phyloP scores from a whole-genome alignment of 2,329 filamentous ascomycete genomes.

The Fusarium mexicanum region DNA sequence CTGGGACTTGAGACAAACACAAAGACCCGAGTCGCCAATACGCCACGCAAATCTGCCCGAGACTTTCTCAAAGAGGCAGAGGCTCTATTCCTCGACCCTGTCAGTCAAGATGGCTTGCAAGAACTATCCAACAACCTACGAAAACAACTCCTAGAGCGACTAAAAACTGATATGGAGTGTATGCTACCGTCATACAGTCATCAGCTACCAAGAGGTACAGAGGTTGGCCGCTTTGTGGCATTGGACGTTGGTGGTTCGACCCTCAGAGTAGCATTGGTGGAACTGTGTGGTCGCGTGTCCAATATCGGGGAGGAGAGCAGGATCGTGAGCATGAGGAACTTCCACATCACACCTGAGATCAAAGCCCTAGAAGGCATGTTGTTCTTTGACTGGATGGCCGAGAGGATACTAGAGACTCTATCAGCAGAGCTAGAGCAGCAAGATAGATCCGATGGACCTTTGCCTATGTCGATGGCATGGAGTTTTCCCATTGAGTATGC shows the following conservation, averaged over 20 bases:
- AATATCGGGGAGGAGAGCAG: conserved; percentile 54
- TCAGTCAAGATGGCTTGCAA: conserved; percentile 57
- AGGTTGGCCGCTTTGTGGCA: conserved; percentile 68
- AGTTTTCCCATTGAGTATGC: conserved; percentile 72
- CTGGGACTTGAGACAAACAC: conserved; percentile 45
- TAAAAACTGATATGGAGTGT: conserved; percentile 63
- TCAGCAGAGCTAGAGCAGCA: conserved; percentile 53
- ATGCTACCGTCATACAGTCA: conserved; percentile 76
- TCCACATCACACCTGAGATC: conserved; percentile 64
- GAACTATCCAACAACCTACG: conserved; percentile 61
- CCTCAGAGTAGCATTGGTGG: conserved; percentile 70
- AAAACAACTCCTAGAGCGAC: conserved; percentile 63
- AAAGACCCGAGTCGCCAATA: conserved; percentile 33
- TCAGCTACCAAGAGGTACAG: conserved; percentile 68
- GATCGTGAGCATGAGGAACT: conserved; percentile 65
- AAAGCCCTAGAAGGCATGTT: conserved; percentile 66
- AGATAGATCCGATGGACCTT: conserved; percentile 52
- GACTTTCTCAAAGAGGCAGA: conserved; percentile 68
- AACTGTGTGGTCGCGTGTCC: conserved; percentile 60
- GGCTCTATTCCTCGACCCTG: conserved; percentile 59
- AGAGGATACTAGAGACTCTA: conserved; percentile 66
- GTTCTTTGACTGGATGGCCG: conserved; percentile 77
- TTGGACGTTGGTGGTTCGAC: conserved; percentile 77
- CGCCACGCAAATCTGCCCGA: conserved; percentile 48
- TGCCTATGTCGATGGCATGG: conserved; percentile 72